Evolutionary conservation across 2,329 filamentous ascomycete genomes (phyloP), one percentile per base, ranked within the genome.

Genomic region (Epichloe sp.): DNA sequence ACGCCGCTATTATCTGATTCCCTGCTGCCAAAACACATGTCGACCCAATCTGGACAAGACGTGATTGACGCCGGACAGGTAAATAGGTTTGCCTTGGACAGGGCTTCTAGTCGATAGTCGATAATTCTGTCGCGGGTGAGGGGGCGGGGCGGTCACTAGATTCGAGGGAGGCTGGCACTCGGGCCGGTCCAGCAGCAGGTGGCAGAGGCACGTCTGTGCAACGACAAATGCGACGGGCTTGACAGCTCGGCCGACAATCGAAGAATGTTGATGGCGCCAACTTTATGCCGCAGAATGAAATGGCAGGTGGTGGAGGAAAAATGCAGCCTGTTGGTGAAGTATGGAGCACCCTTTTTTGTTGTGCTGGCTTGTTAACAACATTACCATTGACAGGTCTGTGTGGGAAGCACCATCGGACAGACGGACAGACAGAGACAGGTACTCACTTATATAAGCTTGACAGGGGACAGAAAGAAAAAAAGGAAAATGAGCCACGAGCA

Each of bases 11-110:
- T 69, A 55, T 68, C 68, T 59, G 72, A 73, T 52, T 74, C 71
- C 58, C 78, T 72, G 56, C 71, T 68, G 55, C 80, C 79, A 65
- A 85, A 85, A 66, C 82, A 85, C 82, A 85, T 85, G 66, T 23
- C 44, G 36, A 21, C 6, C 17, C 34, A 19, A 40, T 14, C 35
- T 50, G 42, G 21, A n/a, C 14, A 21, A 21, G 17, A 17, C 5
- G 10, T 21, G 43, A 31, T 17, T 26, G 48, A 17, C 23, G 19
- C 15, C 19, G 48, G 5, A 19, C 12, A 26, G n/a, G 6, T 15
- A 10, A 37, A 17, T 38, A 11, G 4, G 5, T 14, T 11, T 17
- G 40, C 17, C 34, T 44, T 44, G 0, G 5, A 36, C 21, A 17
- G 31, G 31, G 35, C 19, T 40, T 31, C 34, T 1, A 26, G 17